A percentile compares a stretch with the other conserved stretches of the same genome.
phyloP scores from a whole-genome alignment of 139 green algal species.

The Closterium sp. region DNA sequence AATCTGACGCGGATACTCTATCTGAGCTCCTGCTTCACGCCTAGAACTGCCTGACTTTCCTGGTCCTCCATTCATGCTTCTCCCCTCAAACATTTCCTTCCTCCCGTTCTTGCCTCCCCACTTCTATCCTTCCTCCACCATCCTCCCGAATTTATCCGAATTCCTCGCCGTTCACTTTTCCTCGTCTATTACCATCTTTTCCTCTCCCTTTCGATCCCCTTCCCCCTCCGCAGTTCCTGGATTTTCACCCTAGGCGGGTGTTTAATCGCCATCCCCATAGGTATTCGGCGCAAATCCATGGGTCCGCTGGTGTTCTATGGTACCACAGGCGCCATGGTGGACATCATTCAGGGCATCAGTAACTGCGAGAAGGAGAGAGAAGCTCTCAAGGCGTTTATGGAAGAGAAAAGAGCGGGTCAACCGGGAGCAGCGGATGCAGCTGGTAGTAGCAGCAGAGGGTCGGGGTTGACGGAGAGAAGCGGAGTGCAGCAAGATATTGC shows the following conservation, averaged over 20 bases:
- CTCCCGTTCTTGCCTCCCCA: too few relatives aligned
- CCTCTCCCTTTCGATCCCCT: not conserved
- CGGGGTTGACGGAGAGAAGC: not conserved
- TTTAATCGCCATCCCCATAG: slow-evolving; percentile 25
- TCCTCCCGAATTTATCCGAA: too few relatives aligned
- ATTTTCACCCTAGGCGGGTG: slow-evolving; percentile 28
- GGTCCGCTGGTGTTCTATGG: slow-evolving; percentile 38
- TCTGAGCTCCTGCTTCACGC: too few relatives aligned
- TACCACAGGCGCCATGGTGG: slow-evolving; percentile 39
- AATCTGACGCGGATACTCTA: too few relatives aligned
- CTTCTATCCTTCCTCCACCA: too few relatives aligned
- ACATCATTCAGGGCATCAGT: slow-evolving; percentile 37
- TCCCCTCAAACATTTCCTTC: too few relatives aligned
- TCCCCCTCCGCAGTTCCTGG: slow-evolving; percentile 20
- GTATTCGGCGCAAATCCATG: slow-evolving; percentile 35
- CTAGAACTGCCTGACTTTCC: too few relatives aligned
- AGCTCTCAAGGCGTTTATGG: not conserved
- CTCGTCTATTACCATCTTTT: too few relatives aligned
- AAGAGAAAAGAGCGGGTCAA: not conserved
- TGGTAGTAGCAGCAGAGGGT: not conserved
- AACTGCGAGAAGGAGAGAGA: slow-evolving; percentile 38
- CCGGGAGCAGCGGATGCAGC: not conserved
- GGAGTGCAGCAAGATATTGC: not conserved
- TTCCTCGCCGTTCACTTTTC: too few relatives aligned
- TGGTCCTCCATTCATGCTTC: too few relatives aligned